Percentiles rank a stretch among this genome's conserved stretches.
Conservation (phyloP, 257 asterid species). For the Sherardia arvensis region DNA sequence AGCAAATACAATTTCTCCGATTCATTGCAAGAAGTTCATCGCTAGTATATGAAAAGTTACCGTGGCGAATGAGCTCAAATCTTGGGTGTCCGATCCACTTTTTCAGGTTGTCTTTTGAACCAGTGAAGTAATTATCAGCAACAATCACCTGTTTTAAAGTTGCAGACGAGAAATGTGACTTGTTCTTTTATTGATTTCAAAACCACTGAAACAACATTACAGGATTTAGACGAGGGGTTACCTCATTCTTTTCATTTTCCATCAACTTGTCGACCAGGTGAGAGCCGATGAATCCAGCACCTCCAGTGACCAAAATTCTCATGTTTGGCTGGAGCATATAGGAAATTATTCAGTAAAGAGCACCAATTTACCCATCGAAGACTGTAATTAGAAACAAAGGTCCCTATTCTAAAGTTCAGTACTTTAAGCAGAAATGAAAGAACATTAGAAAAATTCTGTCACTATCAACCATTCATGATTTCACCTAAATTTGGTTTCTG, state of each 20-base stretch:
- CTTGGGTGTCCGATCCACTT: constrained; percentile 53
- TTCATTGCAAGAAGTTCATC: background rate
- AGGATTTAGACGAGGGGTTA: background rate
- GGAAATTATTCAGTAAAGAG: background rate
- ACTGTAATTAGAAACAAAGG: background rate
- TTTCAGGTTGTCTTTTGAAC: constrained; percentile 39
- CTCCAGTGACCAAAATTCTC: constrained; percentile 52
- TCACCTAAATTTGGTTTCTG: background rate
- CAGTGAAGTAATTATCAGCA: constrained; percentile 42
- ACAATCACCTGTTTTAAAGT: constrained; percentile 32
- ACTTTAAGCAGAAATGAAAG: too few relatives aligned
- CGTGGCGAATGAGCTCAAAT: constrained; percentile 49
- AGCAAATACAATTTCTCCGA: background rate
- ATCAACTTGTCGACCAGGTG: constrained; percentile 44
- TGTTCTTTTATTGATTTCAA: background rate
- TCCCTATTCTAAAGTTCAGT: background rate
- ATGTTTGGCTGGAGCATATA: constrained; percentile 29
- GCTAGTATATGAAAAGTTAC: constrained; percentile 13
- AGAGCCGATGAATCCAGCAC: constrained; percentile 50
- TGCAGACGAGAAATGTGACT: background rate
- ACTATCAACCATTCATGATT: background rate
- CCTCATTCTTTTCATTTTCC: constrained; percentile 53
- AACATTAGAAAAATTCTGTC: too few relatives aligned
- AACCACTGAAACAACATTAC: background rate
- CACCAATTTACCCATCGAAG: background rate